Conservation (phyloP, 2,329 filamentous ascomycete genomes). For the Pseudopyrenochaeta lycopersici region DNA sequence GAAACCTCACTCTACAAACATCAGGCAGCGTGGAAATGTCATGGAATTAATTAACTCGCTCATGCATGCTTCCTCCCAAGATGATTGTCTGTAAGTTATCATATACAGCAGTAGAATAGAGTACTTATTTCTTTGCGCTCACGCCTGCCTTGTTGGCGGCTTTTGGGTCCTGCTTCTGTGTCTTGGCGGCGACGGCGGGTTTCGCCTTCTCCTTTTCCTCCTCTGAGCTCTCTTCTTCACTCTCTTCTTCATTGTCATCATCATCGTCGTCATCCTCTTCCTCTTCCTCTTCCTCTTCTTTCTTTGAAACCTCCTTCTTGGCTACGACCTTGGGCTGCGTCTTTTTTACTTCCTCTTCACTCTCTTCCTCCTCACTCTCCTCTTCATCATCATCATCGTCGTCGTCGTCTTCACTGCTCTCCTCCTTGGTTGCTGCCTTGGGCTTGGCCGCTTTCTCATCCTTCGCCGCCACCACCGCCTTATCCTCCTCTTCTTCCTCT, state of each 20-base stretch:
- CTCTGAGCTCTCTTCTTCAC: constrained; percentile 12
- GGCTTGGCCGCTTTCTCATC: too few species aligned
- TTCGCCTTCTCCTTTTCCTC: constrained; percentile 16
- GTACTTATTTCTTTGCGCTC: constrained; percentile 49
- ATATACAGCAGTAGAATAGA: background rate
- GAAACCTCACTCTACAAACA: too few species aligned
- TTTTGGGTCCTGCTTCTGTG: constrained; percentile 35
- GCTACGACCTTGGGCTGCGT: constrained; percentile 1
- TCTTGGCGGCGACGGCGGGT: constrained; percentile 12
- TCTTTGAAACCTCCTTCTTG: constrained; percentile 4
- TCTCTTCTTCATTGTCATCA: constrained; percentile 4
- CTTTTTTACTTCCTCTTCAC: constrained; percentile 21
- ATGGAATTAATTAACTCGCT: background rate
- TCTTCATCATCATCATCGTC: constrained; percentile 13
- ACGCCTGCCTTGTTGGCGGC: constrained; percentile 43
- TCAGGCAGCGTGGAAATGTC: too few species aligned
- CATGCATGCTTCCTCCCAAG: background rate
- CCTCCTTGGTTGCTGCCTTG: constrained; percentile 1
- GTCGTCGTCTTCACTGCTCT: constrained; percentile 2
- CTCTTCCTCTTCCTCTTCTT: constrained; percentile 15
- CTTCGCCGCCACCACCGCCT: too few species aligned
- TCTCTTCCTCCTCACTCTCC: constrained; percentile 9
- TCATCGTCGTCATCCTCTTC: constrained; percentile 16
- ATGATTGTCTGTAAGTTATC: background rate
- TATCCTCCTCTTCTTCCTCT: constrained; percentile 8